A percentile compares a stretch with the other conserved stretches of the same genome.
phyloP scores from a whole-genome alignment of 805 yeast genomes.

The Pichia paraexigua region DNA sequence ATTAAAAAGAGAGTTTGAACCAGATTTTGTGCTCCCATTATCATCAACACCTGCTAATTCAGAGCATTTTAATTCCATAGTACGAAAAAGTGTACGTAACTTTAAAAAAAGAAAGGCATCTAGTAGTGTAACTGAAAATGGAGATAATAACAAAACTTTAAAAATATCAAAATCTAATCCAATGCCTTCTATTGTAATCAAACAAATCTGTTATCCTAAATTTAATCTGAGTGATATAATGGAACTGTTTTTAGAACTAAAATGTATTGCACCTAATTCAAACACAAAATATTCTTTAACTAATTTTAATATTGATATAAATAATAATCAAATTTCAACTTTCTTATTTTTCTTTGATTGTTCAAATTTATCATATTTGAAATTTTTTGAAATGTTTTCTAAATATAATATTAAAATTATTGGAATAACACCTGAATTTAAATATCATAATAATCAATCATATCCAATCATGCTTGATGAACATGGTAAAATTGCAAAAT shows the following conservation, averaged over 20 bases:
- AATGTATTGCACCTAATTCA: background rate
- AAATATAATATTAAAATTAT: conserved; percentile 8
- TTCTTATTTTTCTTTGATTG: conserved; percentile 4
- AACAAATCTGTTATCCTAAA: conserved; percentile 4
- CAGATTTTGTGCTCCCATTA: background rate
- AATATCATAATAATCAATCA: conserved; percentile 7
- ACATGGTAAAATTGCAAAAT: conserved; percentile 20
- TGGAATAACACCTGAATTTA: conserved; percentile 19
- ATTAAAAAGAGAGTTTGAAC: background rate
- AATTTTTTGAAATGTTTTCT: conserved; percentile 1
- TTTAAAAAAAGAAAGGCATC: background rate
- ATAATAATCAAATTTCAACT: background rate
- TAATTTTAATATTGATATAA: background rate
- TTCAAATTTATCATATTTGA: background rate
- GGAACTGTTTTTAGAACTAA: background rate
- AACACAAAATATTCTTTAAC: background rate
- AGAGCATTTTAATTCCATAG: background rate
- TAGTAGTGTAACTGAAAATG: background rate
- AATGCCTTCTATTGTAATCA: conserved; percentile 9
- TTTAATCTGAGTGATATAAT: background rate
- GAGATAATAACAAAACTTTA: background rate
- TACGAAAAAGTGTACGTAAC: background rate
- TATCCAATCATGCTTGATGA: conserved; percentile 26
- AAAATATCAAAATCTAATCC: background rate
- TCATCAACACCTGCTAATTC: background rate